Base-by-base conservation (phyloP, 164 flowering plant species). In the Amborella trichopoda region DNA sequence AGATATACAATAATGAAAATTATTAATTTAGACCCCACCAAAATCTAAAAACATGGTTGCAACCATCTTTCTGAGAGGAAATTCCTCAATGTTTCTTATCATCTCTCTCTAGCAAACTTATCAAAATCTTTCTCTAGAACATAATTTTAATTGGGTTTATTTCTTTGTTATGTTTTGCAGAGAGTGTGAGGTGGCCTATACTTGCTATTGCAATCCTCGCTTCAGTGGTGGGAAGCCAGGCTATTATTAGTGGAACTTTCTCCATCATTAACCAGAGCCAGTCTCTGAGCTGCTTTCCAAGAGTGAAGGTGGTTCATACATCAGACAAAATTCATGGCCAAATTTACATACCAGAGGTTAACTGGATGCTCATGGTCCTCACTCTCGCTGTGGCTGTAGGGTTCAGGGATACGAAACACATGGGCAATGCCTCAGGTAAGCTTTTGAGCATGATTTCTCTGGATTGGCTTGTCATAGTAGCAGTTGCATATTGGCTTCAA, bases 181-280 rank as follows among this genome's bases (percentile, higher is more conserved):
- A 73, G 43, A 55, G 50, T 36, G 77, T 88, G 39, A 71, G 83
- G 62, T 79, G 88, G 91, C 96, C 94, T 1, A 87, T 88, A 53
- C 72, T 88, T 42, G 28, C 69, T 21, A 37, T 88, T 8, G 96
- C 96, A 14, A 83, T 88, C 44, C 83, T 88, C 50, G 96, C 96
- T 48, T 77, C 96, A n/a, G 94, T 88, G 26, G 96, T 88, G 32
- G 96, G 96, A 55, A 83, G 96, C 68, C 96, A 88, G 67, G 96
- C 96, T 20, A 88, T 88, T 52, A 88, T 88, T 69, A 88, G 96
- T 23, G 96, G 96, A 25, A 83, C 96, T n/a, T 88, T 88, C 75
- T 88, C 96, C 28, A 88, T 88, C 51, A 88, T 88, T 54, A 88
- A 83, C 70, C 96, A 88, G 71, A 88, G 96, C 71, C 96, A 88